Evolutionary conservation across 2,329 filamentous ascomycete genomes (phyloP), one percentile per base, ranked within the genome.

Genomic region (Cytospora leucostoma): DNA sequence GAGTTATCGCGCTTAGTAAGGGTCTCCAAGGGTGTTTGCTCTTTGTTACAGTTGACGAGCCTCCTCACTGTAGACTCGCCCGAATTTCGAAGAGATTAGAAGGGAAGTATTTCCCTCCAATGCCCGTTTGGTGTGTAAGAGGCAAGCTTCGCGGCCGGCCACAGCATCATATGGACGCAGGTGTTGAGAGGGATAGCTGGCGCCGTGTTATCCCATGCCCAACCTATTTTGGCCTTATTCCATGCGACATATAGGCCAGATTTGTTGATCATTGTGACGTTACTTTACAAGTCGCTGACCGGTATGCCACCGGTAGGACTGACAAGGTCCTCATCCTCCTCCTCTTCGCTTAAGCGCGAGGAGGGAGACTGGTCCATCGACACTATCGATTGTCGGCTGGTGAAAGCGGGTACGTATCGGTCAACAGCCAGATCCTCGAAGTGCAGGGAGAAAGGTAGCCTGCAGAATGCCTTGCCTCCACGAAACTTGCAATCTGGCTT

Each of bases 381-480:
- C 37, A 19, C 40, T n/a, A 21, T 33, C 3, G 55, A 17, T 7
- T 55, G 51, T 21, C 32, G 17, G 17, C 44, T 51, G 35, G 15
- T 13, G 17, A 40, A 10, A 34, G 59, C 63, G 21, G 56, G 35
- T 17, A 59, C 56, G 19, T 52, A 63, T 7, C 27, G 63, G 38
- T 56, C 54, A 32, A 63, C 60, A 8, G 17, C 33, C 5, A 72
- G 37, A 17, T 71, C 67, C 15, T 68, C 68, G 17, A 49, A 37
- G 56, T 75, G 73, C 8, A 66, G 50, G 4, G 19, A 10, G 27
- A 56, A 61, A 12, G 68, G 64, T 3, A 75, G 15, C 33, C 68
- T 70, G 70, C 73, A 74, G 52, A 68, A 70, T 5, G 51, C 38
- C 67, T 71, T 74, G 55, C 74, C 73, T 21, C 70, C 69, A 8